Evolutionary conservation across 2,329 filamentous ascomycete species (phyloP).

Genomic region (Colletotrichum spaethianum): DNA sequence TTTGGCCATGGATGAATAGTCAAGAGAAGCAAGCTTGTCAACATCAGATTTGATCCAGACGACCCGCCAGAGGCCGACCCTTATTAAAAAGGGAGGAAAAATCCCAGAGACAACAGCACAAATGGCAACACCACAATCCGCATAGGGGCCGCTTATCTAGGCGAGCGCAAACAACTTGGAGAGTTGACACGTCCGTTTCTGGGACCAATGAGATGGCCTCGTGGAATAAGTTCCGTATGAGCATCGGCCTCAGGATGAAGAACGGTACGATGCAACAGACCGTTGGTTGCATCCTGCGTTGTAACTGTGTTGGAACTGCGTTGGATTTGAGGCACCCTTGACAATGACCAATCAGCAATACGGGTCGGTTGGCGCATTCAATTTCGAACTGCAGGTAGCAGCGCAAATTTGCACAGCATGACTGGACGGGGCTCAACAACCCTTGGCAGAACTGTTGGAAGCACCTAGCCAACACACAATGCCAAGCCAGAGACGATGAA

Average conservation of each 20-base stretch:
- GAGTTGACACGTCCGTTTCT: background rate
- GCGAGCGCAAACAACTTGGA: background rate
- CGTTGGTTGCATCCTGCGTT: background rate
- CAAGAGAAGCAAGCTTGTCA: background rate
- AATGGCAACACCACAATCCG: background rate
- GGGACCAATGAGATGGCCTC: background rate
- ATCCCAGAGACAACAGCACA: background rate
- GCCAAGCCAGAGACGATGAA: background rate
- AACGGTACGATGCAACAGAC: background rate
- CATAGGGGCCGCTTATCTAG: background rate
- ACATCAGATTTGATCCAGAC: background rate
- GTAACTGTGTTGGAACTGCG: background rate
- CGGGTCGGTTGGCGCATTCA: background rate
- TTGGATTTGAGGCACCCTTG: background rate
- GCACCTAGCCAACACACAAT: too few relatives aligned
- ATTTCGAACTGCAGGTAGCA: background rate
- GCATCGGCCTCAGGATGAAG: too few relatives aligned
- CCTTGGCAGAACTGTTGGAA: background rate
- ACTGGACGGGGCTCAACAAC: background rate
- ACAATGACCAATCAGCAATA: background rate
- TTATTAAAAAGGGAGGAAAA: slow-evolving; percentile 3
- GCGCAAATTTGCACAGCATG: background rate
- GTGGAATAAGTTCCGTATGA: background rate
- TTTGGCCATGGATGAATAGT: background rate
- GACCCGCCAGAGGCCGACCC: background rate